Percentiles rank a stretch among this genome's conserved stretches.
Conservation (phyloP, 192 early-diverging fungal genomes). For the Coemansia sp. region DNA sequence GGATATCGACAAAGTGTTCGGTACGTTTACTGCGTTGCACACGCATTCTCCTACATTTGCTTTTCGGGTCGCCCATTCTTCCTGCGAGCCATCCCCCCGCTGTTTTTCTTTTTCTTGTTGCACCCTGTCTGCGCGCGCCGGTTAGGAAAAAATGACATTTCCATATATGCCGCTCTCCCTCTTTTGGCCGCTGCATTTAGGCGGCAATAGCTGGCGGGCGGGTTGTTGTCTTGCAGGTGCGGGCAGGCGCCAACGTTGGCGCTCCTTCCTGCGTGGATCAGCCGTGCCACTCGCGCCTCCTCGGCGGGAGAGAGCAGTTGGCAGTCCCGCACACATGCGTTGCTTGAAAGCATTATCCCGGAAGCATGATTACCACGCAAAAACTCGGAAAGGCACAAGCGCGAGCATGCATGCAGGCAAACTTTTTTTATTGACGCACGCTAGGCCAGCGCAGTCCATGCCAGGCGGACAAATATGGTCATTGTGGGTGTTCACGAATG, state of each 20-base stretch:
- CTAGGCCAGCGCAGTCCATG: background rate
- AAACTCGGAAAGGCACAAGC: too few relatives aligned
- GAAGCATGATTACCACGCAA: too few relatives aligned
- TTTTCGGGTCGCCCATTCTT: background rate
- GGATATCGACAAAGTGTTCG: constrained; percentile 19
- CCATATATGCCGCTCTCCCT: background rate
- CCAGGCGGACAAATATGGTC: background rate
- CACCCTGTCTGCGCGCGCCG: too few relatives aligned
- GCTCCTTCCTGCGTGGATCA: too few relatives aligned
- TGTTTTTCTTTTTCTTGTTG: background rate
- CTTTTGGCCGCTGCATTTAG: too few relatives aligned
- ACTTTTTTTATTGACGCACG: constrained; percentile 1
- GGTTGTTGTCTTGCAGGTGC: too few relatives aligned
- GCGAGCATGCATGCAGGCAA: background rate
- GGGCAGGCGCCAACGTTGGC: too few relatives aligned
- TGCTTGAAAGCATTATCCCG: background rate
- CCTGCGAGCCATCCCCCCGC: background rate
- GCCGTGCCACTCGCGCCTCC: too few relatives aligned
- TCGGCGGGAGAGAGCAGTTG: too few relatives aligned
- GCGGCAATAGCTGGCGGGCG: too few relatives aligned
- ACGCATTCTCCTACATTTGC: background rate
- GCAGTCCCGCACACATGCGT: too few relatives aligned
- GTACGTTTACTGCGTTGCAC: constrained; percentile 21
- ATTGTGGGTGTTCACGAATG: constrained; percentile 1
- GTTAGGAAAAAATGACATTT: background rate